phyloP scores from a whole-genome alignment of 1,139 yeast genomes.

The Yamadazyma membranifaciens region DNA sequence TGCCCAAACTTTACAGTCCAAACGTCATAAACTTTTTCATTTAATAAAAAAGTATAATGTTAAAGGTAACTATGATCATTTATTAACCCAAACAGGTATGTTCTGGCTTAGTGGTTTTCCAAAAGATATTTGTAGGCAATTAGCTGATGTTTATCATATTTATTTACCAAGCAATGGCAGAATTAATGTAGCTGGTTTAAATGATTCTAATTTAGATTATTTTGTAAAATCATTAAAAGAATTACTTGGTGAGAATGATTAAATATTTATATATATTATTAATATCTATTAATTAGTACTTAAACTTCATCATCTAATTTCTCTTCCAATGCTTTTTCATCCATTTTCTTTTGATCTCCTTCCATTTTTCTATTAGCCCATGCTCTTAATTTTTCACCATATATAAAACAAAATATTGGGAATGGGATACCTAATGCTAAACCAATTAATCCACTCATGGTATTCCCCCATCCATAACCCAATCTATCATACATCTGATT shows the following conservation, averaged over 20 bases:
- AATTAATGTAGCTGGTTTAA: conserved; percentile 42
- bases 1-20: conserved; percentile 25
- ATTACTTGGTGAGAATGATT: neutral
- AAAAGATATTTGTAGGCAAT: conserved; percentile 24
- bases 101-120: conserved; percentile 42
- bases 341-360: conserved; percentile 38
- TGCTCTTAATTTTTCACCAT: conserved; percentile 53
- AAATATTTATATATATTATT: neutral
- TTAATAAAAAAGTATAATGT: conserved; percentile 27
- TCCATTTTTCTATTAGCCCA: conserved; percentile 55
- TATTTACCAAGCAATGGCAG: conserved; percentile 37
- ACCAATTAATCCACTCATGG: conserved; percentile 56
- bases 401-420: conserved; percentile 54
- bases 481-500: conserved; percentile 39
- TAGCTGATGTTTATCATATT: conserved; percentile 31
- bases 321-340: conserved; percentile 20
- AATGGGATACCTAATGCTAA: conserved; percentile 60
- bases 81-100: conserved; percentile 33
- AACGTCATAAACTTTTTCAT: conserved; percentile 25
- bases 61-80: conserved; percentile 39
- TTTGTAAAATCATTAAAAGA: conserved; percentile 8
- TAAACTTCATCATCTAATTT: conserved; percentile 2
- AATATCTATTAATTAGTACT: neutral
- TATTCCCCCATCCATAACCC: conserved; percentile 68
- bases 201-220: conserved; percentile 27